These are phyloP conservation scores for Aspergillus novofumigatus DNA, from an alignment of 2,329 filamentous ascomycete genomes.

Conservation along the genomic window DNA sequence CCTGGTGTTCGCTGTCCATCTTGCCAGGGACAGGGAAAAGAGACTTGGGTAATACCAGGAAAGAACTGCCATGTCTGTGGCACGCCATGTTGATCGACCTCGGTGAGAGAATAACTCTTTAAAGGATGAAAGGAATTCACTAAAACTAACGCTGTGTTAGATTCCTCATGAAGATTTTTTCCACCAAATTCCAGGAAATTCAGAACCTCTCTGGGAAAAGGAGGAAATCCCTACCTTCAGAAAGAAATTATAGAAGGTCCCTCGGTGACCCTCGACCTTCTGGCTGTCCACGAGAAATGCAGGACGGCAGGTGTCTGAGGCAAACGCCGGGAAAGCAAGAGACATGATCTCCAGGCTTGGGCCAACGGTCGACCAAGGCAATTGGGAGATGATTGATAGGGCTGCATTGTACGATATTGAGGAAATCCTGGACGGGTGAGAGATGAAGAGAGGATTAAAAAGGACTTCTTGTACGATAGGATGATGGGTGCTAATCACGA, in stretches of 20 bases:
- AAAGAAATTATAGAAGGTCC: not conserved
- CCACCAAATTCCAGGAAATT: not conserved
- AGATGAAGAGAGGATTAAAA: not conserved
- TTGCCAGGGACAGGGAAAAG: constrained; percentile 32
- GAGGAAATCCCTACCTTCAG: not conserved
- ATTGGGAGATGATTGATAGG: not conserved
- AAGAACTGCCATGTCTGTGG: constrained; percentile 43
- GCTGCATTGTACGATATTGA: not conserved
- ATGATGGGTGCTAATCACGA: not conserved
- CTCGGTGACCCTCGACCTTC: not conserved
- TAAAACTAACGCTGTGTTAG: not conserved
- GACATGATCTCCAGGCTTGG: not conserved
- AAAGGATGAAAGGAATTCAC: not conserved
- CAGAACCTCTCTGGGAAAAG: not conserved
- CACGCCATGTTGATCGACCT: constrained; percentile 26
- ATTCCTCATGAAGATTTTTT: not conserved
- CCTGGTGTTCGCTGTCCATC: constrained; percentile 42
- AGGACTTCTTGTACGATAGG: not conserved
- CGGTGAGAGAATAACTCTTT: not conserved
- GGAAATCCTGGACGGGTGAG: not conserved
- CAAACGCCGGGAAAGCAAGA: not conserved
- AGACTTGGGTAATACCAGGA: constrained; percentile 45
- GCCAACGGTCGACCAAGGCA: not conserved
- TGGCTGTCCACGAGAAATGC: not conserved
- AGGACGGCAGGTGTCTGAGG: not conserved